Base-by-base conservation (phyloP, 129 eudicot genomes). In the Lonicera japonica region DNA sequence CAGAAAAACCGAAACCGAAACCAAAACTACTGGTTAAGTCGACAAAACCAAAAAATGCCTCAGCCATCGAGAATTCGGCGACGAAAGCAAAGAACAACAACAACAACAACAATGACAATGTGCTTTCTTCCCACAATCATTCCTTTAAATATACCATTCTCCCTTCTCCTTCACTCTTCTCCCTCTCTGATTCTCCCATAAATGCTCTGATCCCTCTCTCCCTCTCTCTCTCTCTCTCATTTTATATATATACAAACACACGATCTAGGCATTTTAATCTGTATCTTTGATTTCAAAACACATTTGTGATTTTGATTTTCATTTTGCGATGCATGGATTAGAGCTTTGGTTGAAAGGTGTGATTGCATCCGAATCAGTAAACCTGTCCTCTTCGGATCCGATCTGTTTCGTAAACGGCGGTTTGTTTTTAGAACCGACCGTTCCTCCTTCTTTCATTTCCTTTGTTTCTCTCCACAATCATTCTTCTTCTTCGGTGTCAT, bases 351-450 rank as follows among this genome's bases (percentile, higher is more conserved):
- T 76, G 34, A 12, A 62, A 15, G 70, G 78, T 53, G 70, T 68
- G 54, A 50, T 72, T 41, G 14, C 75, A 5, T 62, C 77, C n/a
- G 78, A 61, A 50, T 67, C 81, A 23, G 36, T 2, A 29, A 6
- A 29, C 6, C 6, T 74, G 43, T 18, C 51, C 47, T 16, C 61
- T 36, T 14, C 25, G 5, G 45, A 66, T 38, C 58, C 76, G 14
- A 24, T 67, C 48, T 45, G 18, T 64, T 79, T 69, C 57, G 38
- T 63, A 17, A 63, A 38, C 39, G 92, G 92, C 11, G 95, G 96
- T 0, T 69, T 88, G 77, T 88, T 88, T 67, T 82, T 84, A 0
- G 94, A 84, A 58, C 65, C 84, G 36, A 70, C 68, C 18, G 25
- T 56, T 64, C 73, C 80, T 70, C 67, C 79, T 0, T 78, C 84